phyloP scores from a whole-genome alignment of 257 asterid species.

The Capsicum baccatum region DNA sequence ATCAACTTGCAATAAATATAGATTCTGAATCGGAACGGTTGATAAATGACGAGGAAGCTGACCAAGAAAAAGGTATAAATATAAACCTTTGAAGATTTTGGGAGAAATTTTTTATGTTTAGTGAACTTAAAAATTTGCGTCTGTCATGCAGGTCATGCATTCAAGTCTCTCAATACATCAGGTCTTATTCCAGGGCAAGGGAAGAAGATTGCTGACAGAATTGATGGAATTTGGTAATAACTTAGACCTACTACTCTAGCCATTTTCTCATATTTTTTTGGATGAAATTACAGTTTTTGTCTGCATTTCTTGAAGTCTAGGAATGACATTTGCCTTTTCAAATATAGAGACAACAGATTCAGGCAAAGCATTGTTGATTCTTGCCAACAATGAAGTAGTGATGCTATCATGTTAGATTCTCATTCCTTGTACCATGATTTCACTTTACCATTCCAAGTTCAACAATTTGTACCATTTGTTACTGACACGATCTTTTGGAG shows the following conservation, averaged over 20 bases:
- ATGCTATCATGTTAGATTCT: constrained; percentile 14
- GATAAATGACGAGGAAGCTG: constrained; percentile 57
- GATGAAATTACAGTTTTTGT: neutral
- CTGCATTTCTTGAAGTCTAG: constrained; percentile 17
- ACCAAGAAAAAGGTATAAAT: constrained; percentile 81
- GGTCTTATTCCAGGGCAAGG: constrained; percentile 96
- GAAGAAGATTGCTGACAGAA: constrained; percentile 77
- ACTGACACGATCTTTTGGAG: neutral
- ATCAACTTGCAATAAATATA: constrained; percentile 83
- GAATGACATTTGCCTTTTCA: neutral
- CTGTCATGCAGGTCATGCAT: constrained; percentile 71
- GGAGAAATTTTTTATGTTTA: neutral
- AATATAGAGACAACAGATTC: neutral
- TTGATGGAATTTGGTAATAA: constrained; percentile 90
- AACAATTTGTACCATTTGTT: constrained; percentile 17
- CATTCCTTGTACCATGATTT: constrained; percentile 17
- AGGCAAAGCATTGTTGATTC: neutral
- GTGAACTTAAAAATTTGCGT: constrained; percentile 26
- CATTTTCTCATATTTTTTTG: neutral
- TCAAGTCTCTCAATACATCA: constrained; percentile 79
- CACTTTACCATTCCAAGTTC: neutral
- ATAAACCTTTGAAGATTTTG: neutral
- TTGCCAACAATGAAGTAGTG: neutral
- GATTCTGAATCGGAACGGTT: constrained; percentile 82
- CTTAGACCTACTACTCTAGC: constrained; percentile 23